phyloP scores from a whole-genome alignment of 345 rosid species.

The Aurinia saxatilis region DNA sequence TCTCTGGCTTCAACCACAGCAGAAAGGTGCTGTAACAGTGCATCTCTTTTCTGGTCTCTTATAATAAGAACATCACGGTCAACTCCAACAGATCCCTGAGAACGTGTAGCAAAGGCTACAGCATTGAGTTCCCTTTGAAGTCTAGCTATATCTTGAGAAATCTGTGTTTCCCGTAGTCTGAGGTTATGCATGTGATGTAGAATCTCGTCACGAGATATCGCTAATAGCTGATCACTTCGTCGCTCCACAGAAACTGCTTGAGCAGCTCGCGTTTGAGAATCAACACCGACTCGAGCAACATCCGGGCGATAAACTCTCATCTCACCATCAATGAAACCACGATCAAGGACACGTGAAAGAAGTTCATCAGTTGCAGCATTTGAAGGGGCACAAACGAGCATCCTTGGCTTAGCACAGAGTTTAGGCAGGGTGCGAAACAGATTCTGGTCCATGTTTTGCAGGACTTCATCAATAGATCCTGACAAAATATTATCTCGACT shows the following conservation, averaged over 20 bases:
- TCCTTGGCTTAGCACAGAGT: conserved; percentile 94
- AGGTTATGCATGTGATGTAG: conserved; percentile 77
- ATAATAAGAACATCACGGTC: conserved; percentile 91
- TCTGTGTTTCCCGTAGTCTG: conserved; percentile 65
- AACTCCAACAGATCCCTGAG: conserved; percentile 96
- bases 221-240: conserved; percentile 83
- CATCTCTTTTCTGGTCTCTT: conserved; percentile 85
- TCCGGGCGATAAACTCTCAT: conserved; percentile 97
- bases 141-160: conserved; percentile 71
- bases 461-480: conserved; percentile 98
- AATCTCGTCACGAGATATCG: conserved; percentile 79
- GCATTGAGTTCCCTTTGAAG: conserved; percentile 67
- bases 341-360: conserved; percentile 94
- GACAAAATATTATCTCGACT: conserved; percentile 50
- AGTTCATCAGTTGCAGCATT: conserved; percentile 99
- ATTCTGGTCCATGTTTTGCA: conserved; percentile 98
- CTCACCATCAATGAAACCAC: conserved; percentile 98
- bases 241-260: conserved; percentile 99
- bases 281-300: conserved; percentile 98
- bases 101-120: conserved; percentile 70
- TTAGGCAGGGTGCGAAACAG: conserved; percentile 89
- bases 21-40: conserved; percentile 85
- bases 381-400: conserved; percentile 99
- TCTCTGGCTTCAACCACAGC: conserved; percentile 94
- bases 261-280: conserved; percentile 95